These are phyloP conservation scores for Colletotrichum tofieldiae DNA, from an alignment of 2,329 filamentous ascomycete species.

Conservation along the genomic window DNA sequence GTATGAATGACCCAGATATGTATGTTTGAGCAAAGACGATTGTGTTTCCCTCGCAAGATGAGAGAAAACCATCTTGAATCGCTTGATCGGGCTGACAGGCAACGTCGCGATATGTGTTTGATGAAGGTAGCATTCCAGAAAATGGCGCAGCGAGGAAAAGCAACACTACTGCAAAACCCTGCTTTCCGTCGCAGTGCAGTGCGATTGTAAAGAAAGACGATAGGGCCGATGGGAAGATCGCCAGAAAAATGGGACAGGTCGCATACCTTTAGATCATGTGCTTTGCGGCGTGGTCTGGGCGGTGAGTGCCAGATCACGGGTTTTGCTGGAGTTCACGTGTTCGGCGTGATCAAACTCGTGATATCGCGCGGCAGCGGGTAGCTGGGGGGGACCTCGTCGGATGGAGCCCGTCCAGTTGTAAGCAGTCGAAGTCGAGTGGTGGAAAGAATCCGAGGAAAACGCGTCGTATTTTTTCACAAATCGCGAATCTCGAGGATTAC, in stretches of 20 bases:
- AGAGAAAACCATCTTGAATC: conserved; percentile 14
- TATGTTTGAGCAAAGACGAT: neutral
- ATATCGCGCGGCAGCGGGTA: conserved; percentile 58
- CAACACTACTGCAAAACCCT: neutral
- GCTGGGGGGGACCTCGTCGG: conserved; percentile 30
- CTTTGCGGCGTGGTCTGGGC: conserved; percentile 48
- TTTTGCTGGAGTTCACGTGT: conserved; percentile 48
- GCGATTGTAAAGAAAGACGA: conserved; percentile 18
- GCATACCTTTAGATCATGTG: conserved; percentile 65
- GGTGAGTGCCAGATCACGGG: conserved; percentile 59
- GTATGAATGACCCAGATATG: neutral
- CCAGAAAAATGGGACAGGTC: conserved; percentile 42
- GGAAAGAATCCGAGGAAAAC: neutral
- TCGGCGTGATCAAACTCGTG: conserved; percentile 64
- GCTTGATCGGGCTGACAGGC: conserved; percentile 28
- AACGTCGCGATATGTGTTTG: conserved; percentile 12
- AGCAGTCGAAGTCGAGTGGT: conserved; percentile 28
- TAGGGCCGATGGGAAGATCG: conserved; percentile 32
- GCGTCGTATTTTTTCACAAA: conserved; percentile 32
- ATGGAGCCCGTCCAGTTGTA: conserved; percentile 41
- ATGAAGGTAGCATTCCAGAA: conserved; percentile 9
- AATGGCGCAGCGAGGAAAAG: conserved; percentile 27
- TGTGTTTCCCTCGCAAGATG: neutral
- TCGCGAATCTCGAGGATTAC: conserved; percentile 28
- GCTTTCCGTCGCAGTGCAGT: conserved; percentile 28